Conservation (phyloP, 2,329 filamentous ascomycete species). For the Fonsecaea monophora region DNA sequence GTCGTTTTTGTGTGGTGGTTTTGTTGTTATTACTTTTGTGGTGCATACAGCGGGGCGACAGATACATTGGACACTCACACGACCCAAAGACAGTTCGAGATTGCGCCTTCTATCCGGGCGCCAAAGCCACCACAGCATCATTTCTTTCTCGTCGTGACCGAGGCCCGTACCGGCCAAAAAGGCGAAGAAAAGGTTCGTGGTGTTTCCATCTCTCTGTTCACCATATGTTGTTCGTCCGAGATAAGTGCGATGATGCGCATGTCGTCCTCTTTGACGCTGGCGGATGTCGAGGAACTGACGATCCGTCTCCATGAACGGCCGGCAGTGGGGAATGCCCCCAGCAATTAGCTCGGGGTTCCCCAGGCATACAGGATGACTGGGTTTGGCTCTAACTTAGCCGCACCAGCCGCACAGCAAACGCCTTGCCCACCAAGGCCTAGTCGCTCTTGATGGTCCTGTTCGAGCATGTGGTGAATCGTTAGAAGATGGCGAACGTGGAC, state of each 20-base stretch:
- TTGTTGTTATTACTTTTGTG: slow-evolving; percentile 12
- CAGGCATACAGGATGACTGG: neutral
- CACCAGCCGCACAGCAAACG: slow-evolving; percentile 7
- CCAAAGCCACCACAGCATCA: neutral
- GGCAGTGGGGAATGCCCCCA: neutral
- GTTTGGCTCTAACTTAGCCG: slow-evolving; percentile 18
- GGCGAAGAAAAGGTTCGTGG: slow-evolving; percentile 24
- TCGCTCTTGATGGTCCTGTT: neutral
- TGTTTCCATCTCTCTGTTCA: neutral
- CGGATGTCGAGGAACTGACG: slow-evolving; percentile 2
- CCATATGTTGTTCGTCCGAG: neutral
- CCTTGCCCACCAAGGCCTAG: slow-evolving; percentile 7
- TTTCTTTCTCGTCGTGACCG: neutral
- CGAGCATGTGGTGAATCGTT: neutral
- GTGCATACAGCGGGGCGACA: slow-evolving; percentile 4
- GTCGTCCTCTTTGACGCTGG: slow-evolving; percentile 15
- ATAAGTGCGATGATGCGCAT: slow-evolving; percentile 1
- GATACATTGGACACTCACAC: slow-evolving; percentile 2
- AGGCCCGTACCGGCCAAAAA: neutral
- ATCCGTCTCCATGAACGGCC: slow-evolving; percentile 8
- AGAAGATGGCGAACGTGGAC: neutral
- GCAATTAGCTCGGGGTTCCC: neutral
- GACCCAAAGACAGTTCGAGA: neutral
- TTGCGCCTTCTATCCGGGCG: neutral
- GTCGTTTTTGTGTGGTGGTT: slow-evolving; percentile 26